These are phyloP conservation scores for Trametes sp. DNA, from an alignment of 1,284 basidiomycete species.

Conservation along the genomic window DNA sequence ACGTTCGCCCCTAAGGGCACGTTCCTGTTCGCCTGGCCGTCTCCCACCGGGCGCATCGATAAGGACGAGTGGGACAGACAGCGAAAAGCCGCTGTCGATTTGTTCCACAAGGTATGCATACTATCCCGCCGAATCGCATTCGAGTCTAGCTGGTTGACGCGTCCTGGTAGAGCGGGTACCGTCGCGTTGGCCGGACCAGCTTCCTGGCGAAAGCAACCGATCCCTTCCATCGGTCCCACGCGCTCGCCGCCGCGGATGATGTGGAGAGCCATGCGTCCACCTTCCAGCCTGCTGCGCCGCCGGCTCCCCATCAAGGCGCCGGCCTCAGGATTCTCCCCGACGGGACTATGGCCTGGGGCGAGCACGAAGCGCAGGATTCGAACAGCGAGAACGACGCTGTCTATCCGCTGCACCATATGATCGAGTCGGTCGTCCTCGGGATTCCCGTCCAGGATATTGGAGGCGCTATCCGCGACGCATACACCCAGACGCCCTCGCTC, in stretches of 20 bases:
- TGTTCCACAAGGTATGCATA: constrained; percentile 33
- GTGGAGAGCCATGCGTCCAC: background rate
- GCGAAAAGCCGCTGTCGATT: constrained; percentile 23
- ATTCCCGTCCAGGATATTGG: constrained; percentile 1
- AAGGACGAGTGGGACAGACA: constrained; percentile 4
- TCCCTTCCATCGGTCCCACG: background rate
- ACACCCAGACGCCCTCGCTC: constrained; percentile 3
- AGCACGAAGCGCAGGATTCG: background rate
- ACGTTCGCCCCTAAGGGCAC: constrained; percentile 27
- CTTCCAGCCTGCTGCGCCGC: background rate
- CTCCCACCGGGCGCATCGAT: background rate
- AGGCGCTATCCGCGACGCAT: constrained; percentile 11
- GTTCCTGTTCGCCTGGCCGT: constrained; percentile 34
- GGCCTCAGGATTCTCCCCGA: background rate
- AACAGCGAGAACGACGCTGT: background rate
- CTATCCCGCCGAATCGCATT: background rate
- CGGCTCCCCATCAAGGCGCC: background rate
- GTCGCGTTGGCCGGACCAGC: background rate
- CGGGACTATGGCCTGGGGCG: background rate
- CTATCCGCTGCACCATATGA: constrained; percentile 6
- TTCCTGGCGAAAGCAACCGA: background rate
- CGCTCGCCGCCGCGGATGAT: background rate
- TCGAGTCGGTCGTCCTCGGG: background rate
- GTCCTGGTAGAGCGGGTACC: constrained; percentile 22
- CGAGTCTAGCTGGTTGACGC: background rate